Evolutionary conservation across 345 rosid genomes (phyloP), one percentile per base, ranked within the genome.

Genomic region (Triadica sebifera): DNA sequence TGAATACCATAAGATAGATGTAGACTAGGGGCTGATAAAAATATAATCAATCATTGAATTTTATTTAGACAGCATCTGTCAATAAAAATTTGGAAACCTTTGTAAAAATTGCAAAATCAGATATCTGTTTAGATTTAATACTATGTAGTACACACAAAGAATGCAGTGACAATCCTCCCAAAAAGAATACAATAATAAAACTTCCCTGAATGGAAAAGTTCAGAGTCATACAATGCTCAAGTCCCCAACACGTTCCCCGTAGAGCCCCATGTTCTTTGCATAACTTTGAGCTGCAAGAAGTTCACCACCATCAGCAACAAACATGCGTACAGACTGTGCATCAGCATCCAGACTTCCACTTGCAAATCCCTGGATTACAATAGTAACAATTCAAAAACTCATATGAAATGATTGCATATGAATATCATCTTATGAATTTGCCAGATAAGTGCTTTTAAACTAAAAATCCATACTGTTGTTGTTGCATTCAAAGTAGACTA

Each of bases 211-310:
- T 45, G 8, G 15, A 37, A 22, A 16, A 22, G 7, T 47, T 25
- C 17, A 56, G 38, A 56, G 60, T 51, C 84, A 75, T 80, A 87
- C 90, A 79, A 87, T 73, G 82, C 82, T 85, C 34, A 87, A 82
- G 41, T 88, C 83, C 70, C 90, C 88, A 59, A 85, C 84, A 52
- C 90, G 88, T 75, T 87, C 90, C 38, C 84, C 90, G 60, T 87
- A 87, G 22, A 87, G 88, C 15, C 88, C 90, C 90, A 87, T 87
- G 76, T 78, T 87, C 79, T 85, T 87, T 61, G 90, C 83, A 74
- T 79, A 87, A 68, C 86, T 81, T 74, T 83, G 88, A 67, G 83
- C 86, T 38, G 77, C 78, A 53, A 87, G 79, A 78, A 85, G 85
- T 70, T 83, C 90, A 15, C 85, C 83, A 9, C 90, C 88, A 67